Evolutionary conservation across 768 basidiomycete genomes (phyloP), one percentile per base, ranked within the genome.

Genomic region (Lactarius trivialis): DNA sequence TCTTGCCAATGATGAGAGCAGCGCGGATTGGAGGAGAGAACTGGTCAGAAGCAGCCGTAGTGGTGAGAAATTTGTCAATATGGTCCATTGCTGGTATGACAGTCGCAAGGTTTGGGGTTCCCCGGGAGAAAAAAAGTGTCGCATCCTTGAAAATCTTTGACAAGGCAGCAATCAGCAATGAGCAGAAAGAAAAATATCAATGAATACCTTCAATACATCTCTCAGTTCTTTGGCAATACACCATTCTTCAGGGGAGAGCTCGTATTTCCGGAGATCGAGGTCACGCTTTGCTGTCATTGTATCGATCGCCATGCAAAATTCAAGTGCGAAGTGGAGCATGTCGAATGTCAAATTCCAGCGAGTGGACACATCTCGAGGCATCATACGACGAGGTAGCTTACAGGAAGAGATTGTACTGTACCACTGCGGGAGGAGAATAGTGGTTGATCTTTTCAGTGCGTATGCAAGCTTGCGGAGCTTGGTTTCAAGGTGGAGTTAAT

Each of bases 301-400:
- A 14, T 73, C 62, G 43, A 76, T 55, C 2, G 70, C 74, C 4
- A 19, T 34, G 7, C 67, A 62, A 59, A 76, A 73, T 6, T 71
- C 45, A 9, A 72, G 11, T 0, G 73, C 71, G 61, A 74, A 72
- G 1, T 67, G 49, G 1, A 78, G 61, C 76, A 79, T 77, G 54
- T 76, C 68, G 43, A 66, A 76, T 0, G 72, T 76, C 6, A 72
- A 76, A 49, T 77, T 76, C 77, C 76, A 78, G 0, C 71, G 30
- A 62, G 76, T 78, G 3, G 58, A 26, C 0, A 79, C 73, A 61
- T 81, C 74, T 2, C 72, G 69, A 1, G 77, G 77, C 65, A 78
- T 74, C 17, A 71, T 68, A 2, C 67, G 60, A 0, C 62, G 49
- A 21, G 21, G 43, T 2, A 19, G n/a, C 2, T 2, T 1, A 36